Base-by-base conservation (phyloP, 192 early-diverging fungal species). In the Allomyces javanicus region DNA sequence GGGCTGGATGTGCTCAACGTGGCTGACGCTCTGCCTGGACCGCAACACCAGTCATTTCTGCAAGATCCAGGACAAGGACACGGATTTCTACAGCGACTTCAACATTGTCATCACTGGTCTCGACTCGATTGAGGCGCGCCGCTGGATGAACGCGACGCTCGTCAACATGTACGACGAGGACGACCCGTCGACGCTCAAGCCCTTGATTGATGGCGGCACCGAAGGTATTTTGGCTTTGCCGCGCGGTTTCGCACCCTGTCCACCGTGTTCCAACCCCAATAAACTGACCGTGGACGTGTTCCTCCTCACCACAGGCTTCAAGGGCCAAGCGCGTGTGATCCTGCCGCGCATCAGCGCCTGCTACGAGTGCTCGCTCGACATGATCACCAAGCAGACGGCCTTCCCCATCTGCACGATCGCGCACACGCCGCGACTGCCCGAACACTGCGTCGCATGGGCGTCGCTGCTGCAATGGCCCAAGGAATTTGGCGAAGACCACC, bases 351-450 rank as follows among this genome's bases (percentile, higher is more conserved):
- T 87, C 26, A 88, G 83, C 4, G 89, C 93, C 0, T 98, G 95
- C 75, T 96, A 95, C 67, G 95, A 98, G 74, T 98, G 95, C 71
- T 91, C 91, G 0, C 76, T 98, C 62, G 88, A 90, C 65, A 87
- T 98, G 87, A 83, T 91, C 61, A 88, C 87, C 67, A 89, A 93
- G 67, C 90, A 86, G 43, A 86, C 80, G 6, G 88, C 88, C 0
- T 98, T 88, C 64, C 95, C 95, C 0, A 92, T 98, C 25, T 98
- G 96, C 74, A 98, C 96, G 4, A 98, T 98, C 71, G 93, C 96
- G 44, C 96, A 98, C 69, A 96, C 96, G 23, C 96, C 96, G 9
- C 84, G 96, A 6, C 73, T 98, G 27, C 96, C 96, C 4, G 96
- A 98, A 70, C 96, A 98, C 74, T 98, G 96, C 73, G 94, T 98